Evolutionary conservation across 306 rosid species (phyloP), one percentile per base, ranked within the genome.

Genomic region (Prunus mume): DNA sequence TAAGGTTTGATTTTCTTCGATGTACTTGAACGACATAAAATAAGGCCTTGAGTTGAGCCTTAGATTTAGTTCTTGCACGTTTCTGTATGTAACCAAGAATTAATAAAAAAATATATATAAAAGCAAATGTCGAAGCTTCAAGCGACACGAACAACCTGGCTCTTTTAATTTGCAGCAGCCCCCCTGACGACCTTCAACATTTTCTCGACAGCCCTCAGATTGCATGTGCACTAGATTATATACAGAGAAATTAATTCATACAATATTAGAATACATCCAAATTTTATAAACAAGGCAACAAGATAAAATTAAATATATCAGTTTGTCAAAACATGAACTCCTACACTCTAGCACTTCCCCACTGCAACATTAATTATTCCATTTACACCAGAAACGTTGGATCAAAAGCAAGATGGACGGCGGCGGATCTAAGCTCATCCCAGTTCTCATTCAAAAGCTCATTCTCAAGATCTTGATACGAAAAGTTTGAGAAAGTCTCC

Each of bases 361-460:
- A 56, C 19, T 60, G 32, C 32, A 25, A 6, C 25, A n/a, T 1
- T 12, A 12, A 60, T 25, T 9, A 63, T 28, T 63, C 17, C 45
- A 27, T 63, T 63, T 15, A 63, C 45, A 30, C 27, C 17, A 57
- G 7, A 67, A 74, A 69, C 57, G 81, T 76, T 0, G 91, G 88
- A 83, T 91, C 78, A 79, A 83, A 86, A 81, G 87, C 83, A 61
- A 87, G 88, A 73, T 87, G 91, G 17, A 88, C 89, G 14, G 92
- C 78, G 43, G 86, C 87, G 5, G 97, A 87, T 80, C 86, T 88
- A 55, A 92, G 90, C 86, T 95, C 99, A 76, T 95, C 97, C 97
- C 97, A 89, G 58, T 85, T 81, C 20, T 84, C 84, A 65, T 86
- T 84, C 10, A 87, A 80, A 17, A 86, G 52, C 38, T 76, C 73